Evolutionary conservation across 169 alveolate species (phyloP).

Genomic region (Plasmodium inui): DNA sequence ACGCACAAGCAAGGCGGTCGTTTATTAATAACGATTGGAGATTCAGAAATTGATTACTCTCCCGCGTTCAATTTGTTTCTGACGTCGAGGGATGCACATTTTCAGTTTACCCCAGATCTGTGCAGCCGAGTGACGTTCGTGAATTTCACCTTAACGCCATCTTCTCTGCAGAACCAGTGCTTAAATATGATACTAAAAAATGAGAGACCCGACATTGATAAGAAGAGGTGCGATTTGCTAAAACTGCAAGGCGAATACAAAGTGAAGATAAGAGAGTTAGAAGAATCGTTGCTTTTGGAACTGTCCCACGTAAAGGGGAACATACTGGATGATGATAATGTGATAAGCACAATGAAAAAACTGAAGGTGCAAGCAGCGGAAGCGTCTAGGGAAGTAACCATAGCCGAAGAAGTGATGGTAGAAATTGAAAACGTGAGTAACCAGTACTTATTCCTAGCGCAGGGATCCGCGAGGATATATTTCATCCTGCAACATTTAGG

Average conservation of each 20-base stretch:
- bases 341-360: slow-evolving; percentile 90
- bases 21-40: slow-evolving; percentile 96
- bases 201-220: slow-evolving; percentile 97
- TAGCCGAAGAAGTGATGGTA: slow-evolving; percentile 94
- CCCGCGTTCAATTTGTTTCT: slow-evolving; percentile 94
- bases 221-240: slow-evolving; percentile 93
- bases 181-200: slow-evolving; percentile 93
- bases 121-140: slow-evolving; percentile 97
- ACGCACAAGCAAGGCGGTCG: slow-evolving; percentile 97
- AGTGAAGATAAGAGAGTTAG: slow-evolving; percentile 94
- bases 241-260: slow-evolving; percentile 93
- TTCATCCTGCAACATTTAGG: slow-evolving; percentile 89
- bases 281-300: slow-evolving; percentile 94
- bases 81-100: slow-evolving; percentile 95
- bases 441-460: slow-evolving; percentile 91
- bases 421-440: slow-evolving; percentile 92
- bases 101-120: slow-evolving; percentile 97
- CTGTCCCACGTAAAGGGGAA: slow-evolving; percentile 96
- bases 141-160: slow-evolving; percentile 97
- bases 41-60: slow-evolving; percentile 96
- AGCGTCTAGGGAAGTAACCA: slow-evolving; percentile 91
- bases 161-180: slow-evolving; percentile 94
- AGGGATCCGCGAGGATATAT: slow-evolving; percentile 91
- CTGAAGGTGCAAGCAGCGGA: slow-evolving; percentile 95
- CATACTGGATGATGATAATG: slow-evolving; percentile 95